phyloP scores from a whole-genome alignment of 78 protist species.

The Dictyostelium citrinum region DNA sequence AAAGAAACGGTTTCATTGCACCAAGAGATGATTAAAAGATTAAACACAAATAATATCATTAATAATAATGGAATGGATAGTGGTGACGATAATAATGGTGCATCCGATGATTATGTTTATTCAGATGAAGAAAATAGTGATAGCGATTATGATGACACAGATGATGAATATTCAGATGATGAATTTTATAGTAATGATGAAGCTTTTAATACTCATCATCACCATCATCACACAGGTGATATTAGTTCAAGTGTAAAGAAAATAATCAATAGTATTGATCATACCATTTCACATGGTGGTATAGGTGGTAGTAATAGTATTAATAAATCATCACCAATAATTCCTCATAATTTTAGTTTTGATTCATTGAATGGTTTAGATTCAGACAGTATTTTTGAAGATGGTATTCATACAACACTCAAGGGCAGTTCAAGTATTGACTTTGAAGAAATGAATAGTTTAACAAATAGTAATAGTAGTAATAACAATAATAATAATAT shows the following conservation, averaged over 20 bases:
- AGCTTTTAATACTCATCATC: neutral
- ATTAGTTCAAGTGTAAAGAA: neutral
- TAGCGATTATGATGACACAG: neutral
- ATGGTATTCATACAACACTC: neutral
- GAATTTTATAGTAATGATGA: neutral
- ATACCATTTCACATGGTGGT: neutral
- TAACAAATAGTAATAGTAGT: neutral
- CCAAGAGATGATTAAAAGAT: conserved; percentile 61
- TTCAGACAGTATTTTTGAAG: conserved; percentile 24
- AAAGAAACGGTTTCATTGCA: conserved; percentile 56
- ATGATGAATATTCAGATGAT: neutral
- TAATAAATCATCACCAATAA: neutral
- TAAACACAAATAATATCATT: neutral
- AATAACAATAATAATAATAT: neutral
- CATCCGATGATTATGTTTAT: neutral
- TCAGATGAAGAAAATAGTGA: neutral
- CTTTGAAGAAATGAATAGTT: neutral
- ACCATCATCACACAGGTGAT: neutral
- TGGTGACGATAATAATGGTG: neutral
- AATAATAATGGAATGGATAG: neutral
- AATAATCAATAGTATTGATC: neutral
- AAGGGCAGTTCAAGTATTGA: conserved; percentile 15
- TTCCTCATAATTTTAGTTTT: conserved; percentile 5
- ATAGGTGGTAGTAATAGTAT: too few relatives aligned
- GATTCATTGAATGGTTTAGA: conserved; percentile 28